A percentile compares a stretch with the other conserved stretches of the same genome.
These are phyloP conservation scores for Paraconiothyrium brasiliense DNA, from an alignment of 2,329 filamentous ascomycete species.

Conservation along the genomic window DNA sequence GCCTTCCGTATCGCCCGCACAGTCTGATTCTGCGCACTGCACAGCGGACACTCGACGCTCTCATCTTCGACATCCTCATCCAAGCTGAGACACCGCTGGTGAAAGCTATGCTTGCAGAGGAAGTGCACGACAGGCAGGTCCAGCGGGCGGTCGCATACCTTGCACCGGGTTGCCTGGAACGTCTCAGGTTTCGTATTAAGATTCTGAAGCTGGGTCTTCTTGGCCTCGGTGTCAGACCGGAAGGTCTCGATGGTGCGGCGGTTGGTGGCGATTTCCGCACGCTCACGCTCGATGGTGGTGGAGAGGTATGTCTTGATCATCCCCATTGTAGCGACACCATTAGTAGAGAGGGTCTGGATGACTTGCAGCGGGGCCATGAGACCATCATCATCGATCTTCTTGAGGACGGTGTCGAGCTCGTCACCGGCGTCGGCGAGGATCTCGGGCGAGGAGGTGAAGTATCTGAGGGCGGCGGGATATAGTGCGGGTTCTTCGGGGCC, in stretches of 20 bases:
- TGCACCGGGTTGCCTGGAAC: constrained; percentile 90
- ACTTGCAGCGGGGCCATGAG: constrained; percentile 97
- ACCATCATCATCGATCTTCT: constrained; percentile 87
- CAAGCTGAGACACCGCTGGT: constrained; percentile 84
- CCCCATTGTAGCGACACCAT: constrained; percentile 92
- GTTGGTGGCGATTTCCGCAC: constrained; percentile 85
- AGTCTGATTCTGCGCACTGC: constrained; percentile 83
- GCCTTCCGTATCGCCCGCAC: constrained; percentile 86
- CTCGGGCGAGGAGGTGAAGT: constrained; percentile 85
- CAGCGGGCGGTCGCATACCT: constrained; percentile 78
- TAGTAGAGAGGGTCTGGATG: constrained; percentile 85
- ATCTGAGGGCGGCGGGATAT: constrained; percentile 90
- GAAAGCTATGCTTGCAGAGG: constrained; percentile 95
- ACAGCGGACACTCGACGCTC: constrained; percentile 84
- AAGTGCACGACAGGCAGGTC: constrained; percentile 95
- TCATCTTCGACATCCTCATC: constrained; percentile 68
- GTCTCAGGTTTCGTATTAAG: constrained; percentile 82
- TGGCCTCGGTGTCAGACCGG: constrained; percentile 81
- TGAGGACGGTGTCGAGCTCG: constrained; percentile 81
- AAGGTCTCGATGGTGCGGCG: constrained; percentile 84
- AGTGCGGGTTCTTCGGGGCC: constrained; percentile 89
- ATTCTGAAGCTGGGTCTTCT: constrained; percentile 79
- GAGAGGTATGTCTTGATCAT: constrained; percentile 94
- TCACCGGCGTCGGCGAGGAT: constrained; percentile 87
- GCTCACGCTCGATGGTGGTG: constrained; percentile 87